A percentile compares a stretch with the other conserved stretches of the same genome.
phyloP scores from a whole-genome alignment of 768 basidiomycete species.

The Boletus insuetus region DNA sequence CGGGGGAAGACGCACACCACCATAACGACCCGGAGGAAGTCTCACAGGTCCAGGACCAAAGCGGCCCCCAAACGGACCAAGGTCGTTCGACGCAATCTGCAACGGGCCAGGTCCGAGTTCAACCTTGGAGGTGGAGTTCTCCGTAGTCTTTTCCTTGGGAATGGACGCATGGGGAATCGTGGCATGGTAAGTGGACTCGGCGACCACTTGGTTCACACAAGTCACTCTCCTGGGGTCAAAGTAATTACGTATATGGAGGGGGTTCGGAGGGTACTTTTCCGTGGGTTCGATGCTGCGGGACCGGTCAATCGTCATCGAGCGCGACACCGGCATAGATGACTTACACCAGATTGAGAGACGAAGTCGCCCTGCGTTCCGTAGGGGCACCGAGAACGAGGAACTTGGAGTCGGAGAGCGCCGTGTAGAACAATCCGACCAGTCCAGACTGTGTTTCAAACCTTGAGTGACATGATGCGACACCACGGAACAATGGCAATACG shows the following conservation, averaged over 20 bases:
- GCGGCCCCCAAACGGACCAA: slow-evolving; percentile 17
- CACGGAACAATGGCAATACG: not conserved
- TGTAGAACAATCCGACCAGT: slow-evolving; percentile 38
- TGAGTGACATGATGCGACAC: not conserved
- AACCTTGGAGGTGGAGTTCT: slow-evolving; percentile 7
- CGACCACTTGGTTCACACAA: slow-evolving; percentile 32
- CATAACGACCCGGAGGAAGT: slow-evolving; percentile 4
- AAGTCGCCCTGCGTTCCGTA: slow-evolving; percentile 27
- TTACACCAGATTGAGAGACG: slow-evolving; percentile 41
- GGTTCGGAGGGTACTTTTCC: slow-evolving; percentile 21
- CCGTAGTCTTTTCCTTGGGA: slow-evolving; percentile 6
- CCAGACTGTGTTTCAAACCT: slow-evolving; percentile 17
- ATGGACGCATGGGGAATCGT: slow-evolving; percentile 23
- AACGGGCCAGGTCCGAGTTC: slow-evolving; percentile 21
- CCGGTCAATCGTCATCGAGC: not conserved
- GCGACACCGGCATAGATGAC: not conserved
- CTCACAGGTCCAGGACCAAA: slow-evolving; percentile 25
- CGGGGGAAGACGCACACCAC: slow-evolving; percentile 16
- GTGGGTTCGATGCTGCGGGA: slow-evolving; percentile 29
- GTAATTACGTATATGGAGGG: slow-evolving; percentile 23
- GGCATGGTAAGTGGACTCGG: slow-evolving; percentile 26
- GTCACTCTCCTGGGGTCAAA: slow-evolving; percentile 36
- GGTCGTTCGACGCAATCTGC: slow-evolving; percentile 1
- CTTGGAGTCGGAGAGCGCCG: slow-evolving; percentile 32
- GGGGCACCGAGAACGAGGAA: slow-evolving; percentile 36